Evolutionary conservation across 1,139 yeast genomes (phyloP).

Genomic region (Candida sojae): DNA sequence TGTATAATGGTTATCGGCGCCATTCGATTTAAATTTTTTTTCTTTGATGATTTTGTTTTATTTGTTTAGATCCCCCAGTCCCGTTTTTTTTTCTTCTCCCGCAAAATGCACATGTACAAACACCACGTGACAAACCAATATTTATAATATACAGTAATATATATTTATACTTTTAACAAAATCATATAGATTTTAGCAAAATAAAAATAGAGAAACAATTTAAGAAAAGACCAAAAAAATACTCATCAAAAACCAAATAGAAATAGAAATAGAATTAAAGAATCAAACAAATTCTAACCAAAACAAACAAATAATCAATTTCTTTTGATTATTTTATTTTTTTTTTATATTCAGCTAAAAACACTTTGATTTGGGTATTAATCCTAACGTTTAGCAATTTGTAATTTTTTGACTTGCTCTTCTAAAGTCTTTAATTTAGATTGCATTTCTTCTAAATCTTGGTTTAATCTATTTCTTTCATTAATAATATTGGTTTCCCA

Average conservation of each 20-base stretch:
- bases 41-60: no score
- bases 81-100: no score
- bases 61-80: no score
- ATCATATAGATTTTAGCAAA: no score
- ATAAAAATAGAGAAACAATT: neutral
- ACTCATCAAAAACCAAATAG: no score
- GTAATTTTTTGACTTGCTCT: constrained; percentile 70
- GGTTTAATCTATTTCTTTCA: constrained; percentile 91
- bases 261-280: neutral
- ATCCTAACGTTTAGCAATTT: constrained; percentile 45
- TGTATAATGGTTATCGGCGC: no score
- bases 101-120: no score
- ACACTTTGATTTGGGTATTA: neutral
- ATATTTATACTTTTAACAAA: no score
- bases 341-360: neutral
- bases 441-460: constrained; percentile 90
- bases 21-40: no score
- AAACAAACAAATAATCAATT: neutral
- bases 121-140: no score
- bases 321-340: no score
- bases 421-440: constrained; percentile 67
- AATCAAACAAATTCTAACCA: neutral
- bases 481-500: constrained; percentile 97
- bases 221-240: neutral
- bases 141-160: no score